Conservation (phyloP, 768 basidiomycete genomes). For the Leccinum boreale region DNA sequence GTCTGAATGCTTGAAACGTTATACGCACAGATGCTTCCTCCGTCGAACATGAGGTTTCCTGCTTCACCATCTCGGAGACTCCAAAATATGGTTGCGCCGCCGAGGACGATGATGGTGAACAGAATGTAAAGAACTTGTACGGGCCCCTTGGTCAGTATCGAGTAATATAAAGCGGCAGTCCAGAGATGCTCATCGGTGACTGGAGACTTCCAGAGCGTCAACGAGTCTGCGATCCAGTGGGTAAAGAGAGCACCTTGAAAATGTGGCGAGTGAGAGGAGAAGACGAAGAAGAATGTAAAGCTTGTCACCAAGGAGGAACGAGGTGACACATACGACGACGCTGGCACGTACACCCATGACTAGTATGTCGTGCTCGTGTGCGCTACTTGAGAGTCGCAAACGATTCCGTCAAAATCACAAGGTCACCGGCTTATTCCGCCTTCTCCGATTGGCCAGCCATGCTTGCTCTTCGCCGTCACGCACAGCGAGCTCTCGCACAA, state of each 20-base stretch:
- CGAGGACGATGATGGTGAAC: slow-evolving; percentile 52
- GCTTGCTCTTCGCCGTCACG: slow-evolving; percentile 18
- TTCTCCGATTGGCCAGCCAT: slow-evolving; percentile 12
- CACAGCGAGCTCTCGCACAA: background rate
- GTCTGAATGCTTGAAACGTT: background rate
- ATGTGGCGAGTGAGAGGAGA: background rate
- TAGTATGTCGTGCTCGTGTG: slow-evolving; percentile 8
- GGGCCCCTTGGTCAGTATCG: slow-evolving; percentile 68
- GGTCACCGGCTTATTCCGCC: background rate
- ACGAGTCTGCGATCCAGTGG: slow-evolving; percentile 91
- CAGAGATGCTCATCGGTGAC: slow-evolving; percentile 81
- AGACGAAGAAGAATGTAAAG: background rate
- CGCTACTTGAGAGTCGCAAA: background rate
- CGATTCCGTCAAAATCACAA: slow-evolving; percentile 16
- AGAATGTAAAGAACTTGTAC: slow-evolving; percentile 54
- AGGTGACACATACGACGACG: slow-evolving; percentile 72
- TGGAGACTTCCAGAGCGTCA: slow-evolving; percentile 86
- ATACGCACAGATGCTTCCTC: slow-evolving; percentile 78
- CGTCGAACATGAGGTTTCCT: slow-evolving; percentile 89
- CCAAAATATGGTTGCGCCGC: slow-evolving; percentile 69
- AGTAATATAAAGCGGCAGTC: slow-evolving; percentile 81
- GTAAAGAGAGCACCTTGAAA: slow-evolving; percentile 72
- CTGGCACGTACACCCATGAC: slow-evolving; percentile 71
- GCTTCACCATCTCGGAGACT: slow-evolving; percentile 75
- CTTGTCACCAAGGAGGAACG: slow-evolving; percentile 70